Evolutionary conservation across 2,329 filamentous ascomycete species (phyloP), one percentile per base, ranked within the genome.

Genomic region (Trichoderma sp.): DNA sequence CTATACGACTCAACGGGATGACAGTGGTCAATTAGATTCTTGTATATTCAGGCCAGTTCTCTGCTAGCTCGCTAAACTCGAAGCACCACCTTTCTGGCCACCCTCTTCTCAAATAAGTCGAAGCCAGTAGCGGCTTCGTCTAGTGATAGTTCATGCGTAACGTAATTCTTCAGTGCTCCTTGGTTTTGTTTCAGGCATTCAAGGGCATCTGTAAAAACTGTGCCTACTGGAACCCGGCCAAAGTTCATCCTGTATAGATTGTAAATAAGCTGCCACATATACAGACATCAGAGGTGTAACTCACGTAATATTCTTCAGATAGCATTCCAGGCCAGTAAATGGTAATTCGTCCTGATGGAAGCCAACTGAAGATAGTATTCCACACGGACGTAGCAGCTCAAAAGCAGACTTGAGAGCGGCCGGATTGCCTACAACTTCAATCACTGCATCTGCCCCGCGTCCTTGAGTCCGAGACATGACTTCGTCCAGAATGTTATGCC

Each of bases 81-180:
- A 49, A 66, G 64, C 10, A 64, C 52, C 5, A 64, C 60, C 32
- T 64, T 64, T 55, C 60, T 64, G 24, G 60, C 60, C n/a, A 37
- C 43, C 18, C 34, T 52, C 26, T 55, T 64, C 24, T 64, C 60
- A 43, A 64, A 64, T 5, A 64, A 28, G 3, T 64, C 51, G n/a
- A 54, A 64, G 1, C 60, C 60, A 21, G 18, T 6, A n/a, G 60
- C 60, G 11, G 60, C 60, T 28, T 64, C 60, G 8, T 52, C 21
- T 5, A 64, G 49, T 14, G 60, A 30, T 37, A 64, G 5, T n/a
- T 54, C 60, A 43, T 64, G 60, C 10, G 60, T 64, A 24, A 64
- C 60, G 21, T 54, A 64, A 30, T 64, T 55, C 21, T 21, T 55
- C 30, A 64, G n/a, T 21, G 30, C 34, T 16, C 18, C 21, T 5